These are phyloP conservation scores for Fusarium nelsonii DNA, from an alignment of 2,329 filamentous ascomycete species.

Conservation along the genomic window DNA sequence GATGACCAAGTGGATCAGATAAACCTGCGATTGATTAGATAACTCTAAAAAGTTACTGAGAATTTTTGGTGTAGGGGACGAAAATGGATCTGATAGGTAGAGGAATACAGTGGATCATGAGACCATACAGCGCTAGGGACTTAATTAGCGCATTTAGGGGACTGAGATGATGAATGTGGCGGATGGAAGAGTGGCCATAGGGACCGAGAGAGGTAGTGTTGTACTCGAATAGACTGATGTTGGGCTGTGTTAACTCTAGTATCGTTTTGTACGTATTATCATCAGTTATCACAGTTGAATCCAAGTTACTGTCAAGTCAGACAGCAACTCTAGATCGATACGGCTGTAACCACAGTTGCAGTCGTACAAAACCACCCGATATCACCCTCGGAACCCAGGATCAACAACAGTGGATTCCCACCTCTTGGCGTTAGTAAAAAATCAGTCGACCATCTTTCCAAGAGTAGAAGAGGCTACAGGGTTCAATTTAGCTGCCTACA, in stretches of 20 bases:
- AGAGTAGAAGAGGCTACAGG: constrained; percentile 5
- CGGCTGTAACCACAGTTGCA: background rate
- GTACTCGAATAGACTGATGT: background rate
- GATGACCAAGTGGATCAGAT: constrained; percentile 6
- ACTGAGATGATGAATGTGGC: constrained; percentile 6
- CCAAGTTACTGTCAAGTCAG: background rate
- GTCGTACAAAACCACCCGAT: background rate
- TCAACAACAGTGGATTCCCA: constrained; percentile 6
- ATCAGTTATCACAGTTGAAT: background rate
- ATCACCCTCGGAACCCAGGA: constrained; percentile 4
- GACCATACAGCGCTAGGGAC: constrained; percentile 4
- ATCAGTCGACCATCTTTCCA: constrained; percentile 20
- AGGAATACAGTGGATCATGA: background rate
- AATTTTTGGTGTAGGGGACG: constrained; percentile 9
- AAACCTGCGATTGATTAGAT: constrained; percentile 39
- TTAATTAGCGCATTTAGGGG: constrained; percentile 13
- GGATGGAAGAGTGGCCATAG: background rate
- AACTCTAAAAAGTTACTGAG: constrained; percentile 27
- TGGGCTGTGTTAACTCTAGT: background rate
- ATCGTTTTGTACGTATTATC: background rate
- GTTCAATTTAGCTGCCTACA: constrained; percentile 15
- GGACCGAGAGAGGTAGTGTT: too few relatives aligned
- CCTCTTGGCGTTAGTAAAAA: constrained; percentile 30
- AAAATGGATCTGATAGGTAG: background rate
- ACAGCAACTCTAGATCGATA: background rate